Base-by-base conservation (phyloP, 2,329 filamentous ascomycete species). In the Beauveria bassiana region DNA sequence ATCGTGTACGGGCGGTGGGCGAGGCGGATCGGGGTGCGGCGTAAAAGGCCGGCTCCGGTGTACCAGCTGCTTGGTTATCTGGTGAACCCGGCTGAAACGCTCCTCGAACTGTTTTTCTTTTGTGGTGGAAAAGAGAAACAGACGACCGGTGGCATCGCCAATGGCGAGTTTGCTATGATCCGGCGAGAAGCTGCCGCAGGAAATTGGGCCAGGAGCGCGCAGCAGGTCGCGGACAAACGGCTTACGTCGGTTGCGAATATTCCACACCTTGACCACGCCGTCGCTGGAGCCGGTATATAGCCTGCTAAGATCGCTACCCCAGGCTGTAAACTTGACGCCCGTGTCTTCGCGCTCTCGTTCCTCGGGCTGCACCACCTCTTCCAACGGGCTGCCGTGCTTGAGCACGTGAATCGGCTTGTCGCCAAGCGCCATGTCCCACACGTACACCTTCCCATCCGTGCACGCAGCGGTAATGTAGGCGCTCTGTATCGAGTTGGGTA, bases 221-320 rank as follows among this genome's bases (percentile, higher is more conserved):
- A 87, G 72, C 0, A 87, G 71, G 56, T 81, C 76, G 24, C 81
- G 78, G 5, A 87, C 74, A 50, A 82, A 76, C 0, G 77, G 80
- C 58, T 73, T 69, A 31, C 65, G 71, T 56, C 55, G 67, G 50
- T 75, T 74, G 10, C 81, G 79, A 9, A 87, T 72, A 64, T 87
- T 83, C 85, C 85, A 88, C 2, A 84, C 82, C 63, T 84, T 86
- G 18, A 88, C 76, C 0, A 81, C 75, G 1, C 85, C 85, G 63
- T 88, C 85, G 1, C 85, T 86, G 0, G 82, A 83, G 1, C 85
- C 85, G 0, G 84, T 87, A 65, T 87, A 88, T 49, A 88, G 78
- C 0, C 84, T 77, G 60, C 85, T 81, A 0, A 75, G 70, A 0
- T 79, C 81, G 18, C 74, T 78, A 1, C 83, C 85, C 85, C 85